Percentiles rank a stretch among this genome's conserved stretches.
These are phyloP conservation scores for Cotoneaster glaucophyllus DNA, from an alignment of 306 rosid species.

Conservation along the genomic window DNA sequence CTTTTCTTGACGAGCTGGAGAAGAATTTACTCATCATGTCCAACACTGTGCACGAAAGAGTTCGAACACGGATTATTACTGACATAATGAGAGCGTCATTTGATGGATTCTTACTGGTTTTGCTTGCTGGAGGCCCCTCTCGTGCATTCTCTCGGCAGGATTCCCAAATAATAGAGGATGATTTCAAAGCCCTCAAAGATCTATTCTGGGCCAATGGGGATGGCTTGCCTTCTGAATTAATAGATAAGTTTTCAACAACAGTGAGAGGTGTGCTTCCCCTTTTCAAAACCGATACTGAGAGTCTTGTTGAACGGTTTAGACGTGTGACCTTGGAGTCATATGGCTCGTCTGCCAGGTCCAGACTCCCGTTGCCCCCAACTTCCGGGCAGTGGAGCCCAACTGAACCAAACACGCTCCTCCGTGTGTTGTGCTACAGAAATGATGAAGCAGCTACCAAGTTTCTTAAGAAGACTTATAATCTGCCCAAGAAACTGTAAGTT, in stretches of 20 bases:
- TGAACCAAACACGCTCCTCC: conserved; percentile 88
- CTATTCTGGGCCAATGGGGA: conserved; percentile 93
- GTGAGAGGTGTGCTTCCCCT: conserved; percentile 74
- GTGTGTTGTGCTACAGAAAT: conserved; percentile 78
- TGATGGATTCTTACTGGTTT: conserved; percentile 86
- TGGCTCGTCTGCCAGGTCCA: conserved; percentile 79
- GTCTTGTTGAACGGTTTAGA: conserved; percentile 69
- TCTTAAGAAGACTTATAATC: conserved; percentile 78
- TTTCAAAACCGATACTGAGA: conserved; percentile 71
- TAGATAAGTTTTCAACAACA: conserved; percentile 68
- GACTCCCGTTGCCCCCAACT: conserved; percentile 90
- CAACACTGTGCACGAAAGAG: conserved; percentile 67
- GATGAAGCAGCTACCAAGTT: conserved; percentile 82
- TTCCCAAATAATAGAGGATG: conserved; percentile 79
- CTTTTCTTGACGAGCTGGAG: conserved; percentile 76
- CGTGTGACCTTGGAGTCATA: conserved; percentile 62
- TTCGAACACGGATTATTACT: conserved; percentile 69
- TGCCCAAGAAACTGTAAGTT: conserved; percentile 76
- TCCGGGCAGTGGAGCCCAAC: conserved; percentile 90
- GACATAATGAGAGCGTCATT: conserved; percentile 97
- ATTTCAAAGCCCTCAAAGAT: conserved; percentile 72
- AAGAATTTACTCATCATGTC: conserved; percentile 53
- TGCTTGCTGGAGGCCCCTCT: conserved; percentile 97
- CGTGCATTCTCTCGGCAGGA: conserved; percentile 78
- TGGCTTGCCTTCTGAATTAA: conserved; percentile 81